Evolutionary conservation across 176 grass and related monocot species (phyloP), one percentile per base, ranked within the genome.

Genomic region (Alopecurus myosuroides): DNA sequence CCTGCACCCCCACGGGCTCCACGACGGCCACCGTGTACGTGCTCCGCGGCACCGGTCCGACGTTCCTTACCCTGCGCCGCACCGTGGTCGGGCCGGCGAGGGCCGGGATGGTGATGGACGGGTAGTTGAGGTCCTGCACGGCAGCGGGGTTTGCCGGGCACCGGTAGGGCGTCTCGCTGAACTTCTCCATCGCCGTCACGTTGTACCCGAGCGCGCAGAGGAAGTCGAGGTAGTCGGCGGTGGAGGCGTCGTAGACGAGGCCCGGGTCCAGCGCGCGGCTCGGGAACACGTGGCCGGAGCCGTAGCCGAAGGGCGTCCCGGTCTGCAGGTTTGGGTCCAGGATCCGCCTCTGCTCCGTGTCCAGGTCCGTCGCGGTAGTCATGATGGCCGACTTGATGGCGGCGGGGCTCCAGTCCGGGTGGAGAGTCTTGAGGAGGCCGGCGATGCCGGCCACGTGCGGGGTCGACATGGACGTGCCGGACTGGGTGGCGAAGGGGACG

Each of bases 391-490:
- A 97, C 77, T 86, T 94, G 77, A 94, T 92, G 0, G 92, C 90
- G 1, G 86, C 63, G 49, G 94, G 92, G 69, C 79, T 92, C 92
- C 94, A 97, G 37, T 91, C 33, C 31, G 90, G 94, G 66, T 92
- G 80, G 41, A 94, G 77, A 11, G 83, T 83, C 69, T 81, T 91
- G 86, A 97, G 25, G 7, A 94, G 92, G 64, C 90, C 94, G 39
- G 63, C 62, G 22, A 97, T 3, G 75, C 92, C 90, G 7, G 94
- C 84, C 2, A 85, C 85, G 60, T 94, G 94, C 44, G 90, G 94
- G 84, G 92, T 94, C 33, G 94, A 86, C 94, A 97, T 97, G 50
- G 94, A 97, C 6, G 94, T 97, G 56, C 92, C 90, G n/a, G 92
- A 92, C 0, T 40, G 18, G 4, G 53, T 2, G 36, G 87, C 89